Base-by-base conservation (phyloP, 139 green algal species). In the Tetradesmus obliquus region DNA sequence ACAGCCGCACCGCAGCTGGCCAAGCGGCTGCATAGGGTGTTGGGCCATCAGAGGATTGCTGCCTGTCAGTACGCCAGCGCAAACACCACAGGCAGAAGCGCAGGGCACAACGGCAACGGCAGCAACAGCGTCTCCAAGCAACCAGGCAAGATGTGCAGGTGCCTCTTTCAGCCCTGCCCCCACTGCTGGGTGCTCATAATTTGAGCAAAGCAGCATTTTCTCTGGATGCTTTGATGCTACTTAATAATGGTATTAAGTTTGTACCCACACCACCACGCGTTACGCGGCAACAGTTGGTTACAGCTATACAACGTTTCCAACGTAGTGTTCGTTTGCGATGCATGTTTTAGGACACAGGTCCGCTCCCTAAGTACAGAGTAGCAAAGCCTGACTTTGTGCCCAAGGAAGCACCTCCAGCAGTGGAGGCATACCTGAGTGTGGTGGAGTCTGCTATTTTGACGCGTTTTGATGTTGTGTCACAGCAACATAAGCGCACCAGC, bases 231-330 rank as follows among this genome's bases (percentile, higher is more conserved):
- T 53, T 51, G 72, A 80, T 80, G 72, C 20, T 86, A 8, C 20
- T 86, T 51, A 86, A 86, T 53, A 86, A 86, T 32, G 81, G 81
- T n/a, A 24, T 86, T 8, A 86, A 86, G 32, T 86, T 86, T 66
- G 81, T 86, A 15, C 17, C 53, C 17, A 86, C 81, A 60, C 81
- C 81, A 58, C 17, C 3, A 8, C 22, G 15, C 17, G 7, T 86
- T 19, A 24, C 32, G 15, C 15, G 53, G 7, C 17, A 58, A 6
- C 51, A 58, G 53, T 20, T 86, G 17, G 53, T 69, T 53, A 9
- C 53, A n/a, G 20, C 17, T 17, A 86, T 86, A 24, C 8, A 86
- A 13, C 81, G 72, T 32, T 80, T 66, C 20, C 53, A 86, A 32
- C 51, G 81, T 6, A 69, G 7, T 66, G 9, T 86, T 12, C 51